These are phyloP conservation scores for Pyropia haitanensis DNA, from an alignment of 23 red algal species.

Conservation along the genomic window DNA sequence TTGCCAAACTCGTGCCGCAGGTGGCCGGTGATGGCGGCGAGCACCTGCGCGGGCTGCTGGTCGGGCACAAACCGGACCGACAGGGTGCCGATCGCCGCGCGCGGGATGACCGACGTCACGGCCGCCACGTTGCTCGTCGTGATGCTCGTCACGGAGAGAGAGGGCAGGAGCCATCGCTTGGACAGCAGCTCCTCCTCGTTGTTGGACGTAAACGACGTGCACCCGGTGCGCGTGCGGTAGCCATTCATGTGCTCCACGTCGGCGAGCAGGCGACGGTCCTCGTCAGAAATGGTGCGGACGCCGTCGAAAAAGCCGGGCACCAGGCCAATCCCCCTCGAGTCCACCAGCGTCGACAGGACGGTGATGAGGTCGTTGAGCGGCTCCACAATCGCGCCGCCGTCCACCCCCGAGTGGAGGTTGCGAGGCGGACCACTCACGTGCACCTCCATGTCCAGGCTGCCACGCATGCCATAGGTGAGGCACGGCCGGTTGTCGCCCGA, in stretches of 20 bases:
- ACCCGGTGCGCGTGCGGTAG: conserved; percentile 46
- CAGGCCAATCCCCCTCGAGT: conserved; percentile 31
- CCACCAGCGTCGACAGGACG: conserved; percentile 46
- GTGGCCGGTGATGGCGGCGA: conserved; percentile 25
- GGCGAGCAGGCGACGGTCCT: conserved; percentile 19
- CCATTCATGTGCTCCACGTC: conserved; percentile 36
- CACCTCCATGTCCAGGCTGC: conserved; percentile 56
- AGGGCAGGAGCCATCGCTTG: conserved; percentile 44
- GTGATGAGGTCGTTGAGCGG: conserved; percentile 71
- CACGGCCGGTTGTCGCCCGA: conserved; percentile 69
- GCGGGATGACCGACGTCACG: conserved; percentile 54
- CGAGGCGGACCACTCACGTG: conserved; percentile 47
- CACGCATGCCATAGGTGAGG: conserved; percentile 89
- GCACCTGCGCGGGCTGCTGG: conserved; percentile 68
- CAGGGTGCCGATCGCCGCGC: conserved; percentile 28
- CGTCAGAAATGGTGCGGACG: conserved; percentile 19
- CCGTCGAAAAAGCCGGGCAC: conserved; percentile 75
- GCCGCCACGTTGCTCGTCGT: conserved; percentile 49
- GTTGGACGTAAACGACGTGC: conserved; percentile 26
- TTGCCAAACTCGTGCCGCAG: conserved; percentile 54
- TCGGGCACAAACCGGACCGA: conserved; percentile 90
- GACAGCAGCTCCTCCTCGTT: conserved; percentile 29
- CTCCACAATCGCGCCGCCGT: conserved; percentile 76
- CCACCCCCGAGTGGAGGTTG: conserved; percentile 80
- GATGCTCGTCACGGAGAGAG: conserved; percentile 45